These are phyloP conservation scores for Eucalyptus curtisii DNA, from an alignment of 345 rosid genomes.

Conservation along the genomic window DNA sequence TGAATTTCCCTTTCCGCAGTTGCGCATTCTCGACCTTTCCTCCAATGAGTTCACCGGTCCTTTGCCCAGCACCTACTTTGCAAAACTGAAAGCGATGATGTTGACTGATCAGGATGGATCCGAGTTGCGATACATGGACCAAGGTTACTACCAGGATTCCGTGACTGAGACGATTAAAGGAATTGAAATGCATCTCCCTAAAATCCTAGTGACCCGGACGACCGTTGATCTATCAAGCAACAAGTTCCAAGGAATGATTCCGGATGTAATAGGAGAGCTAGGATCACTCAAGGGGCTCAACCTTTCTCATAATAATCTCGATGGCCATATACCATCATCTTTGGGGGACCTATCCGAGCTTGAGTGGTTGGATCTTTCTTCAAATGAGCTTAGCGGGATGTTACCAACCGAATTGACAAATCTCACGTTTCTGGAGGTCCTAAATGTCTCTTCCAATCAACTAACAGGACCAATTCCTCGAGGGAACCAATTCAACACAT, in stretches of 20 bases:
- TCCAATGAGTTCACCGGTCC: background rate
- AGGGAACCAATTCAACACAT: background rate
- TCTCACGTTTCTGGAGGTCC: background rate
- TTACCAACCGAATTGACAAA: background rate
- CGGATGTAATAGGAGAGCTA: background rate
- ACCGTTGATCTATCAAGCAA: background rate
- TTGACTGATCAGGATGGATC: too few species aligned
- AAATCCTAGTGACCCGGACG: background rate
- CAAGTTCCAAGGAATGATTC: background rate
- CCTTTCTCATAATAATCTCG: background rate
- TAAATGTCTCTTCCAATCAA: background rate
- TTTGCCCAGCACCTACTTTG: background rate
- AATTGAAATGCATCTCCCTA: background rate
- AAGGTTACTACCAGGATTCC: too few species aligned
- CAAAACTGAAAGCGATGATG: too few species aligned
- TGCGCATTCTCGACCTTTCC: constrained; percentile 9
- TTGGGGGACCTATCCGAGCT: background rate
- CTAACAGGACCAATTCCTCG: background rate
- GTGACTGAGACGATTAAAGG: background rate
- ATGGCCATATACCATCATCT: background rate
- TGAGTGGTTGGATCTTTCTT: background rate
- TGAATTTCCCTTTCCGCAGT: background rate
- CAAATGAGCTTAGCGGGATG: background rate
- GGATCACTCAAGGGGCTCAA: background rate
- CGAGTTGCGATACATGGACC: background rate